A percentile compares a stretch with the other conserved stretches of the same genome.
These are phyloP conservation scores for Rubia occidens DNA, from an alignment of 305 asterid species.

Conservation along the genomic window DNA sequence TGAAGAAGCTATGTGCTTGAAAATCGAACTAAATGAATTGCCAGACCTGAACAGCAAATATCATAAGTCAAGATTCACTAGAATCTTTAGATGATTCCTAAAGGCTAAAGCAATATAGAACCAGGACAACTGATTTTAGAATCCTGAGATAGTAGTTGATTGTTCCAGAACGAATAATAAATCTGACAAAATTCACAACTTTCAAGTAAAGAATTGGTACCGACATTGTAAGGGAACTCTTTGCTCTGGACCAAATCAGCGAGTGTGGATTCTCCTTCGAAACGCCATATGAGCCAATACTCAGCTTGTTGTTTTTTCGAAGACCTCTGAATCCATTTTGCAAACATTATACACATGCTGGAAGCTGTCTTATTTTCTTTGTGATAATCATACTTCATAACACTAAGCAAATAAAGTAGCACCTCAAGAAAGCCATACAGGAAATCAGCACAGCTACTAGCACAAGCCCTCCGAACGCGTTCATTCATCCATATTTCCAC, in stretches of 20 bases:
- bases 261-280: conserved; percentile 86
- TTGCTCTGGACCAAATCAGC: conserved; percentile 83
- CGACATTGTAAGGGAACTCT: conserved; percentile 93
- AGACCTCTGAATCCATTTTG: conserved; percentile 44
- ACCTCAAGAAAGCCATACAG: conserved; percentile 88
- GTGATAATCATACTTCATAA: conserved; percentile 1
- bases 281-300: conserved; percentile 95
- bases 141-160: background rate
- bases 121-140: background rate
- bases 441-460: conserved; percentile 93
- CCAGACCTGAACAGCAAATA: background rate
- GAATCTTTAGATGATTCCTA: background rate
- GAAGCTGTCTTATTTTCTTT: conserved; percentile 11
- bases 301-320: conserved; percentile 63
- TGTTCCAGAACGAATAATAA: background rate
- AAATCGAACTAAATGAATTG: background rate
- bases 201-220: conserved; percentile 34
- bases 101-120: background rate
- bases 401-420: conserved; percentile 21
- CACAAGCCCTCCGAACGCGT: conserved; percentile 88
- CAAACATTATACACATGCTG: conserved; percentile 8
- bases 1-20: background rate
- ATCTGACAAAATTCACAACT: conserved; percentile 2
- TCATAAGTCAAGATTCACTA: background rate
- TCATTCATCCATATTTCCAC: conserved; percentile 99